These are phyloP conservation scores for Aspergillus quadricinctus DNA, from an alignment of 2,329 filamentous ascomycete species.

Conservation along the genomic window DNA sequence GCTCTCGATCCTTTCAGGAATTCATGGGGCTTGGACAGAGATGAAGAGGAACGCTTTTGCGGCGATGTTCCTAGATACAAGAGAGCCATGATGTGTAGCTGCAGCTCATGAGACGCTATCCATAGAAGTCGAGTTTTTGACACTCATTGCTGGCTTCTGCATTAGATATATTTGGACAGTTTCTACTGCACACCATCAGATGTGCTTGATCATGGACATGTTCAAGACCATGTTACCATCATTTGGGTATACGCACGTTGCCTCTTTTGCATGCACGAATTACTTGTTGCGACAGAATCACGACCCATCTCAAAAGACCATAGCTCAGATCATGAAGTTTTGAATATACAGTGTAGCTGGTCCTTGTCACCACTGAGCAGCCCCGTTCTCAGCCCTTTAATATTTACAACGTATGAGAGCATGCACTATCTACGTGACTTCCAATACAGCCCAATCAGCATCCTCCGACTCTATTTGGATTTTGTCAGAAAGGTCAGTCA, in stretches of 20 bases:
- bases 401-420: not conserved
- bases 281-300: not conserved
- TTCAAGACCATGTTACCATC: not conserved
- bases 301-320: not conserved
- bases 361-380: not conserved
- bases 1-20: slow-evolving; percentile 80
- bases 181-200: not conserved
- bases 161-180: not conserved
- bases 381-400: not conserved
- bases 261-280: not conserved
- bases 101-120: slow-evolving; percentile 63
- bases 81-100: slow-evolving; percentile 89
- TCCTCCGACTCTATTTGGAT: not conserved
- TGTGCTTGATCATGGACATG: not conserved
- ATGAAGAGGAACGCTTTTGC: slow-evolving; percentile 77
- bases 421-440: not conserved
- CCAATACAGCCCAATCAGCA: not conserved
- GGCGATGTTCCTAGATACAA: slow-evolving; percentile 76
- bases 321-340: not conserved
- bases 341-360: not conserved
- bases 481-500: not conserved
- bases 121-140: not conserved
- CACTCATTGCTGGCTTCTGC: not conserved
- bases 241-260: not conserved
- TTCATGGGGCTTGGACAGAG: slow-evolving; percentile 53